Base-by-base conservation (phyloP, 768 basidiomycete genomes). In the Trametes maxima region DNA sequence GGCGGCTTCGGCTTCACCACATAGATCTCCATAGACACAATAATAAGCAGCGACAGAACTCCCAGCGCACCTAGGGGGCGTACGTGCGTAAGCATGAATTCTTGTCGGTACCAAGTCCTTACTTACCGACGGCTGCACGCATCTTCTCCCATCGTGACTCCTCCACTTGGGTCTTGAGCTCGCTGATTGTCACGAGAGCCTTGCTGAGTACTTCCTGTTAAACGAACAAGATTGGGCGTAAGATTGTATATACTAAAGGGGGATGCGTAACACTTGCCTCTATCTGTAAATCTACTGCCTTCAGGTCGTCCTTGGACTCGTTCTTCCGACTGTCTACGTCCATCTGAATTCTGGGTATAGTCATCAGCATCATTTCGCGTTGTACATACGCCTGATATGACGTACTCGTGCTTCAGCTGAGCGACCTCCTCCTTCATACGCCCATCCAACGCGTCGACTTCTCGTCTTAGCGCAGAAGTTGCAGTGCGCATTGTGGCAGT, bases 371-470 rank as follows among this genome's bases (percentile, higher is more conserved):
- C 21, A 46, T 13, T 2, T 21, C 1, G 6, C 24, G 3, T 21
- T n/a, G n/a, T n/a, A 21, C n/a, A 22, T 13, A 14, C 2, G 5
- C 10, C 11, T 7, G 21, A 45, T 10, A 25, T 22, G 22, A 84
- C 89, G 57, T 66, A 96, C 95, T 98, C 95, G 69, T 98, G 95
- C 74, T 92, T 94, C 67, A 99, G 79, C 46, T 84, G 89, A 16
- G 83, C 86, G 22, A 98, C 76, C 64, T 95, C 93, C 73, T 97
- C 94, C 76, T 95, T 96, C 86, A 99, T 90, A 76, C 92, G 95
- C 43, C 89, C 87, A 67, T 89, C 86, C 47, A 98, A 74, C 2
- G 81, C 76, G 69, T 99, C 96, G 14, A 94, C 87, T 45, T 98
- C 97, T 63, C 94, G 79, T 60, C 94, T 83, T 17, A 96, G 80